Evolutionary conservation across 148 eudicot species (phyloP).

Genomic region (Rhododendron ferrugineum): DNA sequence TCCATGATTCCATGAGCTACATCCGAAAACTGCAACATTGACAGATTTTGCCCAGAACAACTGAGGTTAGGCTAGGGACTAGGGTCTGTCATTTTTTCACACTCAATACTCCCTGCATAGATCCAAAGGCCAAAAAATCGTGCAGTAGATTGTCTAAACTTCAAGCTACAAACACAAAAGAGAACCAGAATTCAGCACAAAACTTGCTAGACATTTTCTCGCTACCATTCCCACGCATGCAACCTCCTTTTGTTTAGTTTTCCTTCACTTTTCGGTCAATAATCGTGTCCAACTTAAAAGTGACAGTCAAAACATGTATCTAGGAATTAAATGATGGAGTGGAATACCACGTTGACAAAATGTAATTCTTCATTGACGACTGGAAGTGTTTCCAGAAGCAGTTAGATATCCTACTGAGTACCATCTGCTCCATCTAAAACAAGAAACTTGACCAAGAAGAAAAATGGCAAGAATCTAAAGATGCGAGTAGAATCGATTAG

Average conservation of each 20-base stretch:
- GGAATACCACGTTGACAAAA: neutral
- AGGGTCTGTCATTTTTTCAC: neutral
- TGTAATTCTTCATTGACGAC: neutral
- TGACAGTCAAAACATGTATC: neutral
- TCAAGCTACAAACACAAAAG: neutral
- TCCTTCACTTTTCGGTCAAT: neutral
- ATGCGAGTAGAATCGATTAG: neutral
- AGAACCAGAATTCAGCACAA: neutral
- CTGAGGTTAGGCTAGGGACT: neutral
- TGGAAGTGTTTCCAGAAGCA: neutral
- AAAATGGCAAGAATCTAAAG: neutral
- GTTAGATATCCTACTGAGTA: neutral
- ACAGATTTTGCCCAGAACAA: neutral
- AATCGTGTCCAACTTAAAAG: neutral
- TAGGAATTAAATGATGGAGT: neutral
- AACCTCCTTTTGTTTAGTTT: neutral
- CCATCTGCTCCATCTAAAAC: neutral
- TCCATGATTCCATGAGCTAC: too few species aligned
- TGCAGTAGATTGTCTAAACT: neutral
- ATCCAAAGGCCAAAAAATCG: neutral
- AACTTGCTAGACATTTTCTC: neutral
- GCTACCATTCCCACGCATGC: neutral
- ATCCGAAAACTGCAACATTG: neutral
- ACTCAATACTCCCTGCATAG: neutral
- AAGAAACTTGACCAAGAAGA: neutral